phyloP scores from a whole-genome alignment of 768 basidiomycete species.

The Mycena leptocephala region DNA sequence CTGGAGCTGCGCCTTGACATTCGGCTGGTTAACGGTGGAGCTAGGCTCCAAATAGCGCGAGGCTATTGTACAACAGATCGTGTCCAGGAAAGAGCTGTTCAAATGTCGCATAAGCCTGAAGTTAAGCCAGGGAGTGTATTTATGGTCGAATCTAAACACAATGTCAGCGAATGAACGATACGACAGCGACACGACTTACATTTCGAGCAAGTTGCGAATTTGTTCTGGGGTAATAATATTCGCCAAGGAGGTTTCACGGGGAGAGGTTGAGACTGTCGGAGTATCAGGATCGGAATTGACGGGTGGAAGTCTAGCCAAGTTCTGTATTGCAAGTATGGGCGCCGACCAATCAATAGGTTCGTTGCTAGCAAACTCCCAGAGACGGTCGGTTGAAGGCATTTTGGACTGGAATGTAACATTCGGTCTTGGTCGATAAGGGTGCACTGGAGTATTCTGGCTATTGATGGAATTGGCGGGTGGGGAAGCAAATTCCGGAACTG shows the following conservation, averaged over 20 bases:
- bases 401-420: background rate
- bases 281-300: conserved; percentile 33
- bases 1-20: conserved; percentile 47
- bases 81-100: conserved; percentile 48
- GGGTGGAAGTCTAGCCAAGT: conserved; percentile 48
- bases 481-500: background rate
- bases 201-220: conserved; percentile 47
- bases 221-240: conserved; percentile 50
- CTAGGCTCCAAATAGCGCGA: conserved; percentile 55
- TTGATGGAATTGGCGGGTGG: background rate
- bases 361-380: conserved; percentile 54
- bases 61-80: conserved; percentile 60
- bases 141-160: conserved; percentile 51
- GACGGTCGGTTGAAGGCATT: conserved; percentile 19
- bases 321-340: conserved; percentile 60
- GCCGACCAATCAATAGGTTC: conserved; percentile 55
- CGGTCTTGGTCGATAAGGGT: background rate
- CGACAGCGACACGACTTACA: conserved; percentile 41
- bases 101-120: conserved; percentile 49
- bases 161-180: background rate
- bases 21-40: conserved; percentile 37
- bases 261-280: background rate
- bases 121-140: conserved; percentile 58
- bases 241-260: conserved; percentile 42
- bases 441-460: background rate